Base-by-base conservation (phyloP, 2,329 filamentous ascomycete species). In the Penicillium sp. region DNA sequence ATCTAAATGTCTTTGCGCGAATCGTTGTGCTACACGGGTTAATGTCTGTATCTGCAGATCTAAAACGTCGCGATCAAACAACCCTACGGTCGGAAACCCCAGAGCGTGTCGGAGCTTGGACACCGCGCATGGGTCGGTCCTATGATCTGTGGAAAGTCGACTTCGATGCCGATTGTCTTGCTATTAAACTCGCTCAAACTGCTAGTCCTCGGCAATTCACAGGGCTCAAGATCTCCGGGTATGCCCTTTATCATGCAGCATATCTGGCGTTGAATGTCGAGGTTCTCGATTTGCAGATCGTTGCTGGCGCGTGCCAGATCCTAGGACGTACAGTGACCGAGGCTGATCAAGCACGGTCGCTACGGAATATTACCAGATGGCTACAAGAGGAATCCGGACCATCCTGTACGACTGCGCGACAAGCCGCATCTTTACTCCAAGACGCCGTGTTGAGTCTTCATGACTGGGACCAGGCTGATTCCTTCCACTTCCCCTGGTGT, bases 401-500 rank as follows among this genome's bases (percentile, higher is more conserved):
- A 6, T 57, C 59, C 3, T 41, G 60, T 5, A 50, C 43, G 3
- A 64, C 64, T 10, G 62, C 66, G 4, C 82, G 80, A 70, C 84
- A 87, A 62, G 83, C 84, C 0, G 82, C 84, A 0, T 72, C 71
- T 2, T 72, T 87, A 13, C 69, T 87, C 0, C 75, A 77, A 13
- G 80, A 83, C 27, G 80, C 81, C 0, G 76, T 81, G 9, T 71
- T 77, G 35, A 77, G 78, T 27, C 70, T 85, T 2, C 75, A 81
- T 13, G 78, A 82, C 36, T 81, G 79, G 57, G 81, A 83, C 21
- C 77, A 80, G 2, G 79, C 79, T 42, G 80, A 82, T 43, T 72
- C 83, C 0, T 86, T 86, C 66, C 84, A 87, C 64, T 83, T 86
- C 19, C 82, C 84, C 0, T 87, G 85, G 85, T 84, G 82, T 60